These are phyloP conservation scores for Vitis riparia DNA, from an alignment of 164 flowering plant genomes.

Conservation along the genomic window DNA sequence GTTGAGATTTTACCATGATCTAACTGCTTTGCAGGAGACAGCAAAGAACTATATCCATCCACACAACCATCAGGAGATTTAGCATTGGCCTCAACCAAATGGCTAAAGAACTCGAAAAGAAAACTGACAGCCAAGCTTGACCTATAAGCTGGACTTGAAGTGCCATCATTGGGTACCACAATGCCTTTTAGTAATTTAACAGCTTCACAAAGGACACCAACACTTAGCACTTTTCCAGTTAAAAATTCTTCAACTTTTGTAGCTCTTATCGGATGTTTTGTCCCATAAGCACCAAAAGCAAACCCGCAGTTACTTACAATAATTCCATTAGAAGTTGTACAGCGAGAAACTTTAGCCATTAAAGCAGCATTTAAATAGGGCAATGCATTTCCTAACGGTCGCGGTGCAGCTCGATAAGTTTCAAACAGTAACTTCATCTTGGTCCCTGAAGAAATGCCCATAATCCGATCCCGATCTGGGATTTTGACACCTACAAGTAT, in stretches of 20 bases:
- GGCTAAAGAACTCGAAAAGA: conserved; percentile 55
- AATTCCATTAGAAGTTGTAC: conserved; percentile 21
- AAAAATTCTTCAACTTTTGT: conserved; percentile 65
- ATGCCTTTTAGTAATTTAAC: conserved; percentile 42
- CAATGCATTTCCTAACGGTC: conserved; percentile 85
- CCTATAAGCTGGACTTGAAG: conserved; percentile 56
- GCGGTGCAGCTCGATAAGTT: conserved; percentile 87
- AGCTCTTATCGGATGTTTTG: conserved; percentile 72
- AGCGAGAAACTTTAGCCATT: conserved; percentile 50
- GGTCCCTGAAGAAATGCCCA: conserved; percentile 13
- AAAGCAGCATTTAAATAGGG: conserved; percentile 90
- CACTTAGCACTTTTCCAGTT: conserved; percentile 46
- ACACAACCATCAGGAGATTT: conserved; percentile 12
- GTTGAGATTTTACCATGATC: conserved; percentile 16
- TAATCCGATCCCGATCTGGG: conserved; percentile 39
- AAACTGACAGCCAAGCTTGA: conserved; percentile 79
- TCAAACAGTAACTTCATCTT: conserved; percentile 50
- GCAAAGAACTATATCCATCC: conserved; percentile 16
- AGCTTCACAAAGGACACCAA: conserved; percentile 51
- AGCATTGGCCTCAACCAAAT: conserved; percentile 19
- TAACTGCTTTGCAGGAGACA: background rate
- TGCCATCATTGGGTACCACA: conserved; percentile 62
- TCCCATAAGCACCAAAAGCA: conserved; percentile 89
- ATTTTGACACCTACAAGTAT: conserved; percentile 61
- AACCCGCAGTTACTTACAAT: conserved; percentile 45